Conservation (phyloP, 176 grass and related monocot genomes). For the barley (Hordeum vulgare) region MorexV3_pseudomolecules_assembly NC_058521.1:358853112-358853611, state of each 20-base stretch:
- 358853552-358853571: constrained; percentile 13
- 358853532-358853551: constrained; percentile 27
- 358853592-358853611: constrained; percentile 50
- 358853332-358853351: constrained; percentile 39
- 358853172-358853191: constrained; percentile 45
- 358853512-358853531: constrained; percentile 65
- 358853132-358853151: constrained; percentile 15
- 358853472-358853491: constrained; percentile 32
- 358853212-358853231: constrained; percentile 32
- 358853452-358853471: constrained; percentile 27
- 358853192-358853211: constrained; percentile 30
- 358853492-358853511: constrained; percentile 70
- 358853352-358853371: constrained; percentile 67
- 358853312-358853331: constrained; percentile 20
- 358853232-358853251: constrained; percentile 47
- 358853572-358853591: constrained; percentile 50
- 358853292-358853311: constrained; percentile 47
- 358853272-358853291: constrained; percentile 41
- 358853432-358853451: constrained; percentile 59
- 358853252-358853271: constrained; percentile 14
- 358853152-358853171: constrained; percentile 27
- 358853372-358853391: constrained; percentile 79
- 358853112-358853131: constrained; percentile 48
- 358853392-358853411: constrained; percentile 30
- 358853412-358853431: constrained; percentile 30